These are phyloP conservation scores for Candida sp. DNA, from an alignment of 1,139 yeast species.

Conservation along the genomic window DNA sequence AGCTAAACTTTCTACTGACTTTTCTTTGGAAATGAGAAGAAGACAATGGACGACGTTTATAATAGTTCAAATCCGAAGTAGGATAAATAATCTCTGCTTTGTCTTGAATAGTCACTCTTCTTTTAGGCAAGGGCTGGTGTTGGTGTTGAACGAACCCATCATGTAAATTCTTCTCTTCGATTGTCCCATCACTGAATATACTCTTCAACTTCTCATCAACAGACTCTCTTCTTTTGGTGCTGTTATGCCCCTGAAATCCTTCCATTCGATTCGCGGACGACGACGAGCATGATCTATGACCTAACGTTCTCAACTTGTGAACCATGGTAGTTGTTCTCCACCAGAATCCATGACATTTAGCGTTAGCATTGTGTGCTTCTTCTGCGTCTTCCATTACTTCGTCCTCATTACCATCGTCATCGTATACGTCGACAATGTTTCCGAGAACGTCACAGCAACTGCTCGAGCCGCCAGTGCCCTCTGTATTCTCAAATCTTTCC, in stretches of 20 bases:
- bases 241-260: background rate
- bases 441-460: background rate
- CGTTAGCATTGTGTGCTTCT: background rate
- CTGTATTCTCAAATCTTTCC: background rate
- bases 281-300: background rate
- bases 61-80: background rate
- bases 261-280: background rate
- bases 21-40: slow-evolving; percentile 2
- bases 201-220: slow-evolving; percentile 6
- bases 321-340: slow-evolving; percentile 1
- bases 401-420: background rate
- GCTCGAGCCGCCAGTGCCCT: background rate
- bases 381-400: background rate
- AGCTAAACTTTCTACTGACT: slow-evolving; percentile 11
- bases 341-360: background rate
- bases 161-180: slow-evolving; percentile 5
- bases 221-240: background rate
- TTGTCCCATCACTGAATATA: slow-evolving; percentile 5
- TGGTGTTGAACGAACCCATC: background rate
- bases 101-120: slow-evolving; percentile 14
- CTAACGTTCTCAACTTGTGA: background rate
- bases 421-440: background rate
- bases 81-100: slow-evolving; percentile 10
- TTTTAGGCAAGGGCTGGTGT: slow-evolving; percentile 4
- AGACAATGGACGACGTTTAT: background rate